Conservation (phyloP, 2,329 filamentous ascomycete genomes). For the Colletotrichum sp. region DNA sequence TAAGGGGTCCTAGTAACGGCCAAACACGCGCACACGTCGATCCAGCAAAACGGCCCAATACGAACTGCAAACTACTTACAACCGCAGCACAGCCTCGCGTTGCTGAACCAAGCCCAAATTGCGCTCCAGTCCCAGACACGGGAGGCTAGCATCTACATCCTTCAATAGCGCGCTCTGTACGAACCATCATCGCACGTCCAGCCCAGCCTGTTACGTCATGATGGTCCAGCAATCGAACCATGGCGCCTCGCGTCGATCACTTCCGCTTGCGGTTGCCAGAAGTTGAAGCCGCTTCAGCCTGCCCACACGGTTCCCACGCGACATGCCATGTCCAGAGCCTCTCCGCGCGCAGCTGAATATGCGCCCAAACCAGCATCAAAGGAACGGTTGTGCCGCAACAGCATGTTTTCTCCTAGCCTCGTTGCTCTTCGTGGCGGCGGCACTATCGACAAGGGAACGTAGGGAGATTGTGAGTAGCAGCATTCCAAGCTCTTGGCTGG, state of each 20-base stretch:
- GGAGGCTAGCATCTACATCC: background rate
- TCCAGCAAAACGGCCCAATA: background rate
- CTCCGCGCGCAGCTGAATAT: background rate
- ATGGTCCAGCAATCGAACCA: slow-evolving; percentile 14
- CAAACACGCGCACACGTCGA: slow-evolving; percentile 2
- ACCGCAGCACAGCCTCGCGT: background rate
- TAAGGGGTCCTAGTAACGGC: background rate
- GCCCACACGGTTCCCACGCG: slow-evolving; percentile 18
- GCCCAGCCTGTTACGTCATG: slow-evolving; percentile 14
- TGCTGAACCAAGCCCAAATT: slow-evolving; percentile 2
- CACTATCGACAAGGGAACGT: slow-evolving; percentile 3
- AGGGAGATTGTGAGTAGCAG: background rate
- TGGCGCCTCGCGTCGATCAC: slow-evolving; percentile 10
- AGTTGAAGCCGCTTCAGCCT: background rate
- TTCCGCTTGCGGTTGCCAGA: slow-evolving; percentile 1
- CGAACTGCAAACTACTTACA: background rate
- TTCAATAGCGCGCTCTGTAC: slow-evolving; percentile 4
- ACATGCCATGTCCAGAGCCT: background rate
- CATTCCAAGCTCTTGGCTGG: background rate
- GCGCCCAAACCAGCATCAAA: background rate
- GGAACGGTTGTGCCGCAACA: background rate
- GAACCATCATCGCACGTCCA: background rate
- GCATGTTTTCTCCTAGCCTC: slow-evolving; percentile 2
- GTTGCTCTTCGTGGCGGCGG: background rate
- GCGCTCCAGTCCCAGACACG: background rate